Evolutionary conservation across 495 filamentous ascomycete genomes (phyloP), one percentile per base, ranked within the genome.

Genomic region (Aspergillus baeticus): DNA sequence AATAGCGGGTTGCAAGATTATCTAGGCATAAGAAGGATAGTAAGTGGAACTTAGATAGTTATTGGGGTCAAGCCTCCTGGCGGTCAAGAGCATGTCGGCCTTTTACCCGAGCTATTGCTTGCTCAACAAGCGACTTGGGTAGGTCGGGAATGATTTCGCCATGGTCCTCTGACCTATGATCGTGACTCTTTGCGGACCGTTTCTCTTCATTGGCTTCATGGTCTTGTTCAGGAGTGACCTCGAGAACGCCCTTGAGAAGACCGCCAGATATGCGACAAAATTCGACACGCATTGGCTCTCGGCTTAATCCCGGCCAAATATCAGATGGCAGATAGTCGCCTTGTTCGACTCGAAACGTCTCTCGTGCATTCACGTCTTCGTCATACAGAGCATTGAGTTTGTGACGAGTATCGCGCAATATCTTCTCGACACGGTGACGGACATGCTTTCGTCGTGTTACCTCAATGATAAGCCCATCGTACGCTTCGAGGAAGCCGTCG

Each of bases 271-370:
- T 64, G 8, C 75, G 66, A 8, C 61, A 61, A 20, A 89, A 77
- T 47, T 83, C 72, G 46, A 84, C 85, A 43, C 79, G 77, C 63
- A 77, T 75, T 22, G 87, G 86, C 29, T 77, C 78, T 42, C 81
- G 75, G 51, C 78, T 76, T 23, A 90, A 73, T 6, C 87, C 89
- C 0, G 86, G 86, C 94, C 93, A 98, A 37, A 98, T 84, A 63
- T 97, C 95, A 2, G 85, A 83, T 0, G 94, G 94, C 17, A 98
- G 69, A 64, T 84, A 94, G 56, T 96, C 89, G 2, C 91, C 92
- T 17, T 92, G 84, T 55, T 96, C 90, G 6, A 84, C 75, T 23
- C 85, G 81, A 72, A 98, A 98, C 13, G 78, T 72, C 61, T 95
- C 90, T 23, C 94, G 76, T 55, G 89, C 85, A 51, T 81, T 78